These are phyloP conservation scores for Diplotaxis tenuifolia DNA, from an alignment of 345 rosid genomes.

Conservation along the genomic window DNA sequence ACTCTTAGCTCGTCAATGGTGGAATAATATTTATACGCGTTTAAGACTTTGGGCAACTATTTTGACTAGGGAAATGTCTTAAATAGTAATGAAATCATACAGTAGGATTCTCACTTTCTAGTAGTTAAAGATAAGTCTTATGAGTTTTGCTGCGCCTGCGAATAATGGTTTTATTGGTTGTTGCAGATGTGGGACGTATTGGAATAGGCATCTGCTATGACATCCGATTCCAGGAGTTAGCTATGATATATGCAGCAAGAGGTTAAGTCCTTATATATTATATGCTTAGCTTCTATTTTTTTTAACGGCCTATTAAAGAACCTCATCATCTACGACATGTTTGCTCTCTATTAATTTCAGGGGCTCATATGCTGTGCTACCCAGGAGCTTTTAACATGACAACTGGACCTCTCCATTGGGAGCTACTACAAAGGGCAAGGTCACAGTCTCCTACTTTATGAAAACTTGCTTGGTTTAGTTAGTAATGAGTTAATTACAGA, in stretches of 20 bases:
- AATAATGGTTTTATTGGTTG: not conserved
- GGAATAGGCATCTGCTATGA: conserved; percentile 95
- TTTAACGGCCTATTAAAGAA: not conserved
- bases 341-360: conserved; percentile 40
- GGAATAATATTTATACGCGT: too few relatives aligned
- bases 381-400: conserved; percentile 99
- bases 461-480: conserved; percentile 5
- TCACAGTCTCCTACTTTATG: conserved; percentile 1
- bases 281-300: not conserved
- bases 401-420: conserved; percentile 95
- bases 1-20: conserved; percentile 11
- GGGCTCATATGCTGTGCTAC: conserved; percentile 93
- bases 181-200: conserved; percentile 90
- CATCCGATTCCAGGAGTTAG: conserved; percentile 83
- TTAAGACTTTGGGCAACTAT: too few relatives aligned
- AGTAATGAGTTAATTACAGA: not conserved
- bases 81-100: too few relatives aligned
- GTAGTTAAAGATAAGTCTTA: too few relatives aligned
- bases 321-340: conserved; percentile 15
- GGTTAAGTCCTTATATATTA: conserved; percentile 43
- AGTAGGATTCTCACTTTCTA: too few relatives aligned
- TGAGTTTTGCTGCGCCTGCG: too few relatives aligned
- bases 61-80: too few relatives aligned
- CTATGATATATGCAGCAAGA: conserved; percentile 91
- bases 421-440: conserved; percentile 90